Evolutionary conservation across 1,284 basidiomycete species (phyloP), one percentile per base, ranked within the genome.

Genomic region (Testicularia cyperi): DNA sequence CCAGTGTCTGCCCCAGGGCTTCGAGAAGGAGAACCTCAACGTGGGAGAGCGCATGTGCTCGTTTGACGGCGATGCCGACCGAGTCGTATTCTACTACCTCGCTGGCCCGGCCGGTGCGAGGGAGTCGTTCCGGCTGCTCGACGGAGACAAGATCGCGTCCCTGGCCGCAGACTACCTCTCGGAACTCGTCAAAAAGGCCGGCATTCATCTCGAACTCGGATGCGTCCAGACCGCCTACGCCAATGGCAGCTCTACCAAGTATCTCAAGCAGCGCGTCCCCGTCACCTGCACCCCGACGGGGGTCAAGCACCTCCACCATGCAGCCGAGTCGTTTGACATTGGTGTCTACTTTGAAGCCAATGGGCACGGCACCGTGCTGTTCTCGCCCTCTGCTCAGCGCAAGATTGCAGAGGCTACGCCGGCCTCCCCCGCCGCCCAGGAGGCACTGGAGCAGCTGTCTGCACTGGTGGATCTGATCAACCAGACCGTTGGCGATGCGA

Each of bases 261-360:
- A 76, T 38, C 61, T 76, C 27, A 44, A 68, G 42, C 56, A 74
- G 52, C 85, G 88, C 40, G 82, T 97, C 18, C 92, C 95, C 24
- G 90, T 98, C 16, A 88, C 87, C 67, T 99, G 95, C 78, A 92
- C 95, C 2, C 82, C 92, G 6, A 99, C 95, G 7, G 95, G 95
- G 28, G 95, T 99, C 55, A 99, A 99, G 79, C 88, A 98, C 77
- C 84, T 98, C 37, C 95, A 99, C 76, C 94, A 97, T 77, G 95
- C 92, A 6, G 95, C 95, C 6, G 90, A 94, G 71, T 84, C 86
- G 63, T 98, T 87, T 78, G 86, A 92, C 74, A 84, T 98, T 60
- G 95, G 95, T 21, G 90, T 98, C 34, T 99, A 99, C 80, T 99
- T 99, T 73, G 95, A 99, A 78, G 95, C 95, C 39, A 99, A 99